A percentile compares a stretch with the other conserved stretches of the same genome.
phyloP scores from a whole-genome alignment of 139 green algal species.

The Penium margaritaceum region DNA sequence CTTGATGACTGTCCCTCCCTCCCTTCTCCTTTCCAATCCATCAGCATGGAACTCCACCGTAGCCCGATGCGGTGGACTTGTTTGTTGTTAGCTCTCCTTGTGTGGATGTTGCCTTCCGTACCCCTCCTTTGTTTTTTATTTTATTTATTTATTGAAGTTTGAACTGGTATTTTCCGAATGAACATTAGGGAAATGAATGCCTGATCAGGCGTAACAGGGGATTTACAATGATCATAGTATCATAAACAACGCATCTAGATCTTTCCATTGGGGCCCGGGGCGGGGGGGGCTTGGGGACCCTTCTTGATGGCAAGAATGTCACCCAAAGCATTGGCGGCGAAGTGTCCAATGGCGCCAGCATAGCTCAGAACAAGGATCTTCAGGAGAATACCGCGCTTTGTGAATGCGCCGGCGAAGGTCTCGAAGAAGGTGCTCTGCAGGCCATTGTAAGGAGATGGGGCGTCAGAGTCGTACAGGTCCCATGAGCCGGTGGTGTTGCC shows the following conservation, averaged over 20 bases:
- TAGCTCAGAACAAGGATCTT: slow-evolving; percentile 67
- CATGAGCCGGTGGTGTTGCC: slow-evolving; percentile 47
- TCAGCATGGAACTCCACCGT: too few relatives aligned
- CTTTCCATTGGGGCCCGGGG: slow-evolving; percentile 49
- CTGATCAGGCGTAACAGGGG: too few relatives aligned
- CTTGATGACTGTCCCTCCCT: too few relatives aligned
- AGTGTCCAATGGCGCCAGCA: slow-evolving; percentile 61
- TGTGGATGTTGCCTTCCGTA: too few relatives aligned
- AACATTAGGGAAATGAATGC: too few relatives aligned
- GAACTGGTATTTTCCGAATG: too few relatives aligned
- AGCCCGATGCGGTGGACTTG: too few relatives aligned
- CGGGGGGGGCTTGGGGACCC: slow-evolving; percentile 63
- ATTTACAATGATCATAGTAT: too few relatives aligned
- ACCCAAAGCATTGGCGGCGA: slow-evolving; percentile 69
- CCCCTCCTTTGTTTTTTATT: too few relatives aligned
- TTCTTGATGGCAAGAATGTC: slow-evolving; percentile 82
- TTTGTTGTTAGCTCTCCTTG: too few relatives aligned
- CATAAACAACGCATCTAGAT: slow-evolving; percentile 41
- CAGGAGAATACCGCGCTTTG: slow-evolving; percentile 74
- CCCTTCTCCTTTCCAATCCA: too few relatives aligned
- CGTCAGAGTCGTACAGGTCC: slow-evolving; percentile 48
- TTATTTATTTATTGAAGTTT: too few relatives aligned
- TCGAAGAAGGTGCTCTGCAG: slow-evolving; percentile 85
- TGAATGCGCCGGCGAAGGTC: slow-evolving; percentile 67
- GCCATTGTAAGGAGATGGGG: slow-evolving; percentile 24